Base-by-base conservation (phyloP, 495 filamentous ascomycete genomes). In the Aspergillus ostianus region DNA sequence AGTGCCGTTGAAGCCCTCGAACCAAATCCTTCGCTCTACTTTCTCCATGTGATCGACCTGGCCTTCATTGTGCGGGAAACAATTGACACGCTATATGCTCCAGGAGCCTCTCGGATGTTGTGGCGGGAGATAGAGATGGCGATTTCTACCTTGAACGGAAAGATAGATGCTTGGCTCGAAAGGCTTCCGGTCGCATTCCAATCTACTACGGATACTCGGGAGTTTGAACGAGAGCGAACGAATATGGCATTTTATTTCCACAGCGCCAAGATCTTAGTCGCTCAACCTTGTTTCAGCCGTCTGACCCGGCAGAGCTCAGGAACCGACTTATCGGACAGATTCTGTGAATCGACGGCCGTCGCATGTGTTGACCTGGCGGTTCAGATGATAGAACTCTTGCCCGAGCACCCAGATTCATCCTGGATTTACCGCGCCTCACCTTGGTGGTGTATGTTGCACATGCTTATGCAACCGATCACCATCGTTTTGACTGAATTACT, bases 401-500 rank as follows among this genome's bases (percentile, higher is more conserved):
- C 77, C 6, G 63, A 72, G 15, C 55, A 67, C 29, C 69, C 68
- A 2, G 65, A 75, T 49, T 26, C 69, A 13, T 49, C 63, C 26
- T 74, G 71, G 66, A 61, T 86, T 2, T 80, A 83, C 59, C 63
- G 65, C 8, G 63, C 76, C 10, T 68, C 74, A 0, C 82, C 84
- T 32, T 87, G 83, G 83, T 87, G 83, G 83, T 79, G 71, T 48
- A 64, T 81, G 13, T 67, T 88, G 13, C 85, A 88, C 64, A 80
- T 82, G 59, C 62, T 87, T 19, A 83, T 83, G 68, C 82, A 86
- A 68, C 77, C 83, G 8, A 74, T 74, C 2, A 75, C 76, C 0
- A 73, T 86, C 4, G 65, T 86, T 15, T 72, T 86, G 68, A 73
- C 81, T 8, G 81, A 84, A 54, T 67, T 83, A 27, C 73, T 81